These are phyloP conservation scores for Monascus purpureus DNA, from an alignment of 495 filamentous ascomycete genomes.

Conservation along the genomic window DNA sequence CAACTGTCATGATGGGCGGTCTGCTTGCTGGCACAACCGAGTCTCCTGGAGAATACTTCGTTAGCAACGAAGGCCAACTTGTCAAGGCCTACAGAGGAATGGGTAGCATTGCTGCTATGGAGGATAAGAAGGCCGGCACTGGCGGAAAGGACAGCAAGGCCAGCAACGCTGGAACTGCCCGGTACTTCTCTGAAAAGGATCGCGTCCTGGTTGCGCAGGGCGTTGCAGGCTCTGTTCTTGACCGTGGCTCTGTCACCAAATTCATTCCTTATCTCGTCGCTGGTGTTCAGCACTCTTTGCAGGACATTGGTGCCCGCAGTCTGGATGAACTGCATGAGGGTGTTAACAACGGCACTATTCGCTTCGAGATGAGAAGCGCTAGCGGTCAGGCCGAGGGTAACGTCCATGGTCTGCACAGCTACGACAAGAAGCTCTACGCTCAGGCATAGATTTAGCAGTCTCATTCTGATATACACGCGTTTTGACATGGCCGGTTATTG, in stretches of 20 bases:
- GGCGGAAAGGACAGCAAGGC: conserved; percentile 58
- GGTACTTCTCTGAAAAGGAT: conserved; percentile 97
- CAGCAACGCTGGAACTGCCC: conserved; percentile 89
- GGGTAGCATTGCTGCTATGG: conserved; percentile 98
- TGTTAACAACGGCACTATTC: conserved; percentile 61
- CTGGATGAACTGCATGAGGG: conserved; percentile 59
- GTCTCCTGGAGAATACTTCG: conserved; percentile 91
- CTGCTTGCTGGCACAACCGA: conserved; percentile 94
- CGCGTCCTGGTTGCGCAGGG: conserved; percentile 91
- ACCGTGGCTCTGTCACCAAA: conserved; percentile 72
- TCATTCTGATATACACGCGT: conserved; percentile 6
- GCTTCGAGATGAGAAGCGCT: conserved; percentile 87
- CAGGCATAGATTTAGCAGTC: conserved; percentile 26
- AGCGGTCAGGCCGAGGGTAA: conserved; percentile 92
- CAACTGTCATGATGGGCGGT: conserved; percentile 98
- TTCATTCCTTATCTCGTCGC: conserved; percentile 93
- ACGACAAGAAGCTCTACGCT: conserved; percentile 98
- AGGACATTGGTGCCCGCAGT: conserved; percentile 82
- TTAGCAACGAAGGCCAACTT: conserved; percentile 86
- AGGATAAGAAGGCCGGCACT: conserved; percentile 82
- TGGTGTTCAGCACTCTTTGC: conserved; percentile 90
- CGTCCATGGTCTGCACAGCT: conserved; percentile 91
- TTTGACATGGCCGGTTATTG: too few species aligned
- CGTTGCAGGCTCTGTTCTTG: conserved; percentile 65
- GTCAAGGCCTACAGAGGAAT: conserved; percentile 99